Conservation (phyloP, 2,329 filamentous ascomycete species). For the Xylaria sp. region DNA sequence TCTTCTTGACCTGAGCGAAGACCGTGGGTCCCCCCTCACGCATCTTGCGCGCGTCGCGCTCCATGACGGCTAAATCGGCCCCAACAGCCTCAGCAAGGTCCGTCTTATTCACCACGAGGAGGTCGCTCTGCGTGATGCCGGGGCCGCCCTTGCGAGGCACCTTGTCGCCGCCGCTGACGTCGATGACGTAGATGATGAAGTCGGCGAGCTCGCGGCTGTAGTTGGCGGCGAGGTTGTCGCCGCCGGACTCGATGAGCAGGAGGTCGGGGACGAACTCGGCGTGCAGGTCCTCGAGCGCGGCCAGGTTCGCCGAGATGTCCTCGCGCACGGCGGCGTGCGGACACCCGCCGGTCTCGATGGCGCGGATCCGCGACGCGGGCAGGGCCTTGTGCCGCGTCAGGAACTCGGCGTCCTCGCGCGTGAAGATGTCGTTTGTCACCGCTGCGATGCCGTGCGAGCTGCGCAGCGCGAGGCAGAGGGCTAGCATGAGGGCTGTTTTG, state of each 20-base stretch:
- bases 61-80: conserved; percentile 93
- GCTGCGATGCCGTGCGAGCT: conserved; percentile 85
- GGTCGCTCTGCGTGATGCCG: conserved; percentile 94
- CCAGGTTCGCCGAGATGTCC: conserved; percentile 94
- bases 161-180: conserved; percentile 96
- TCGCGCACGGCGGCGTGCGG: conserved; percentile 97
- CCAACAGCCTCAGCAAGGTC: conserved; percentile 92
- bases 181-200: conserved; percentile 98
- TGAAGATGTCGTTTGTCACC: conserved; percentile 99
- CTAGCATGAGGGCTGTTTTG: conserved; percentile 97
- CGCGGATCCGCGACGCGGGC: conserved; percentile 83
- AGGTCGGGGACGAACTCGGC: conserved; percentile 82
- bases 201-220: conserved; percentile 95
- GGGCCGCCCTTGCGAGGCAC: conserved; percentile 95
- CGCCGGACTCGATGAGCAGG: conserved; percentile 93
- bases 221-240: conserved; percentile 97
- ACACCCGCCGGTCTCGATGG: conserved; percentile 97
- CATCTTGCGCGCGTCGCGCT: conserved; percentile 93
- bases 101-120: conserved; percentile 97
- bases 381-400: conserved; percentile 88
- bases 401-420: conserved; percentile 97
- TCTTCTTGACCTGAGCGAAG: conserved; percentile 97
- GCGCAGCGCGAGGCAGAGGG: conserved; percentile 86
- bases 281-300: conserved; percentile 90
- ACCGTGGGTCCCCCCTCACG: conserved; percentile 94